Evolutionary conservation across 2,329 filamentous ascomycete species (phyloP), one percentile per base, ranked within the genome.

Genomic region (Fusarium falciforme): DNA sequence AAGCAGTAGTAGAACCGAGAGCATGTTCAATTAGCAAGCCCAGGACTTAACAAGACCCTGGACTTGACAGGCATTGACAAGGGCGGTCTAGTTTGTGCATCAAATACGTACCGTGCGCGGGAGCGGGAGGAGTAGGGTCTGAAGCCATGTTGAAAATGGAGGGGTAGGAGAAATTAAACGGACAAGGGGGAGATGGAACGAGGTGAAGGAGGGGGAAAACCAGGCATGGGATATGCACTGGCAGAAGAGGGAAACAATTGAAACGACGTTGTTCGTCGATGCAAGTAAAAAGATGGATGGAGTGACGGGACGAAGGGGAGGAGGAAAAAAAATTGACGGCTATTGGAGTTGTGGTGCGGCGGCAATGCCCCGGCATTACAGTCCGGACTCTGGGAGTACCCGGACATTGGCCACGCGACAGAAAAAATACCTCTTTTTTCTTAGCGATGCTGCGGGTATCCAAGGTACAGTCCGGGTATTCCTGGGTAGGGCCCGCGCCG

Each of bases 131-230:
- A 71, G 73, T 75, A 68, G 73, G 74, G 71, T 81, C 77, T 72
- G 79, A 80, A 72, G 81, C 79, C 81, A 82, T 82, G 62, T 71
- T 81, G 72, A 68, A 67, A 70, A 73, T 71, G 68, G 71, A 64
- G 67, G 67, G 57, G 64, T 59, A 67, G 52, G 59, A 40, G 70
- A 54, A 71, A 71, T 70, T 73, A 73, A 68, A 68, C 66, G 59
- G 54, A 66, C 68, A 67, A 73, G 60, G 70, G 64, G 59, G 22
- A 63, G 75, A 52, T 52, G 29, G 55, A 44, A 59, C 54, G 54
- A 59, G 52, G 62, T 57, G 68, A 60, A 68, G 64, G 66, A 72
- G 64, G 47, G 65, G 57, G 40, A 66, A 73, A 65, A 61, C 75
- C 75, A 78, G 76, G 73, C 77, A 82, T 79, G 71, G 72, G 70